Base-by-base conservation (phyloP, 2,329 filamentous ascomycete genomes). In the Drechslerella dactyloides region DNA sequence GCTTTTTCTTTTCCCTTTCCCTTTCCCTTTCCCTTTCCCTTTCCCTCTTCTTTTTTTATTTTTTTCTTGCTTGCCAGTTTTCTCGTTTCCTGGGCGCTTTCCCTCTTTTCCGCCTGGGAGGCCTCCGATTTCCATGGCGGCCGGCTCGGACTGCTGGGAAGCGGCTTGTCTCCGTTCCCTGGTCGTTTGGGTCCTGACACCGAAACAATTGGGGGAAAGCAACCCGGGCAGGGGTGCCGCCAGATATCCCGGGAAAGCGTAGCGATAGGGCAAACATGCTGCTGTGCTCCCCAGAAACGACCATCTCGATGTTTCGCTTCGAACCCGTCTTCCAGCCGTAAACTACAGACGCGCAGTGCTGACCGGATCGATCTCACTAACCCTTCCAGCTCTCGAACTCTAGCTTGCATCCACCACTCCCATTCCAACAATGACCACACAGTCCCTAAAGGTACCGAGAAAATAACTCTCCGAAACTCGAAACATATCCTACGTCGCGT, bases 401-500 rank as follows among this genome's bases (percentile, higher is more conserved):
- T 62, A 69, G 65, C 58, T 69, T 63, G 51, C 53, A 50, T 37
- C 50, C 30, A 48, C 51, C 15, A 44, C 27, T 37, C 57, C 65
- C 64, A 52, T 61, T 61, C 46, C 56, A 69, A 58, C 65, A 69
- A 69, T 69, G 65, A 58, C 65, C 58, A 58, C 65, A 69, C 65
- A 69, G 46, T 69, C 65, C 37, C 57, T 69, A 69, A 69, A 69
- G 65, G 65, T 69, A 69, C 65, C 44, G 40, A 27, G 61, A 42
- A 42, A 53, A 57, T 53, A 62, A 24, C 51, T 61, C 50, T n/a
- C 63, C 44, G 8, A 33, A 51, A 53, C 46, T 42, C 65, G 65
- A 63, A 55, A 54, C 35, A 15, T 30, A 69, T 63, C 52, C 61
- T 30, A 40, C 57, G 51, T 69, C 65, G 52, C 65, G 65, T 69